Evolutionary conservation across 2,329 filamentous ascomycete species (phyloP), one percentile per base, ranked within the genome.

Genomic region (Teratosphaeria viscida): DNA sequence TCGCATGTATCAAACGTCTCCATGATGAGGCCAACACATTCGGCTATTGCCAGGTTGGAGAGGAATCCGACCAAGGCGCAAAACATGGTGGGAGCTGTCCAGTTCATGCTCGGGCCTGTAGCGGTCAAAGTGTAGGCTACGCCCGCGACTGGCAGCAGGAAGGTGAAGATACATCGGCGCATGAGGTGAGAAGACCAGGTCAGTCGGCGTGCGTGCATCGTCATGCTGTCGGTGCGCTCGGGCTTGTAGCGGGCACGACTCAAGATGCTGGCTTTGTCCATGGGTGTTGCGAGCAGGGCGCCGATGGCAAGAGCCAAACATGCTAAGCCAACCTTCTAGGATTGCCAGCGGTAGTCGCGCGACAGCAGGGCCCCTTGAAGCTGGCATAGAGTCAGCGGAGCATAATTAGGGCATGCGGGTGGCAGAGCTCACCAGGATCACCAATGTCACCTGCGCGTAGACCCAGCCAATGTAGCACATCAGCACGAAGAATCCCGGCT

Each of bases 1-100:
- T 92, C 89, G 49, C 86, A 89, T n/a, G 85, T 88, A 70, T 92
- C 89, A 71, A 87, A 92, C 0, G 85, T 86, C 69, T 91, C 88
- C 88, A 92, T 91, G 69, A 91, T 81, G 35, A 92, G 75, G 0
- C 88, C 87, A 63, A 87, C 83, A 72, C 88, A 90, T 72, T 92
- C 88, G 2, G 88, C 83, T 54, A 90, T 85, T 1, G 87, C 88
- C 10, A 92, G 80, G 57, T 85, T 86, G 1, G 85, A 87, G 5
- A 90, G 75, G 66, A 89, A 89, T 0, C 86, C 87, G 14, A 90
- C 81, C 3, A 84, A 70, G 0, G 80, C 82, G 0, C 86, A 85
- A 64, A 90, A 85, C 2, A 86, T 69, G 3, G 85, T 84, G 2
- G 88, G 88, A 0, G 86, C 75, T n/a, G 80, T 79, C 59, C 83